Base-by-base conservation (phyloP, 306 rosid genomes). In the Citrullus colocynthis region DNA sequence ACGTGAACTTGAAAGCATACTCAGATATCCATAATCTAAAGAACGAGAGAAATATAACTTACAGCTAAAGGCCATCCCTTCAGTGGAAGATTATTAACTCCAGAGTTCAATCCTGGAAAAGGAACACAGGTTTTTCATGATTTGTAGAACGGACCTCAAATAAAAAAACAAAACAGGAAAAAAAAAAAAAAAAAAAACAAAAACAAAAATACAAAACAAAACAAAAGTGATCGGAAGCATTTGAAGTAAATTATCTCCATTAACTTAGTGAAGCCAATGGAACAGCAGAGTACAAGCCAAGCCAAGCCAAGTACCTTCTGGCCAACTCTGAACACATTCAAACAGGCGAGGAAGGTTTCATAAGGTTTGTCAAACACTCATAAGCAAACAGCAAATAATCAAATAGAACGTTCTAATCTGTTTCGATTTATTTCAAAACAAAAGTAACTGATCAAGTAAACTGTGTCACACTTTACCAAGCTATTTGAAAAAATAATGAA, bases 11-110 rank as follows among this genome's bases (percentile, higher is more conserved):
- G 28, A 18, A 78, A 83, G 84, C 60, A 81, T 30, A 80, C 62
- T 80, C 18, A 63, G 39, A 57, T 41, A 77, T 77, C 42, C 65
- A 45, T 85, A 41, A 60, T 56, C 79, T 74, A 61, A 1, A 61
- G 78, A 44, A 75, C 37, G 64, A 48, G 55, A 80, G 70, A 56
- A 3, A 52, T 62, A 83, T 28, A 83, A 88, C 97, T 87, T 89
- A 93, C 98, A 28, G 97, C 87, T 82, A 93, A 84, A 74, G 98
- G 98, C 97, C 98, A 93, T 80, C 98, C 98, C 88, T 91, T 93
- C 85, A 93, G 66, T 63, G 97, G 91, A 75, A 90, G 91, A 75
- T 88, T 85, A 86, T 95, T 85, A 66, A 88, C 96, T 71, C 93
- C 97, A 7, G 91, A 79, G 85, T 80, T 93, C 80, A 93, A 72